Percentiles rank a stretch among this genome's conserved stretches.
phyloP scores from a whole-genome alignment of 2,329 filamentous ascomycete species.

The Aspergillus carbonarius region DNA sequence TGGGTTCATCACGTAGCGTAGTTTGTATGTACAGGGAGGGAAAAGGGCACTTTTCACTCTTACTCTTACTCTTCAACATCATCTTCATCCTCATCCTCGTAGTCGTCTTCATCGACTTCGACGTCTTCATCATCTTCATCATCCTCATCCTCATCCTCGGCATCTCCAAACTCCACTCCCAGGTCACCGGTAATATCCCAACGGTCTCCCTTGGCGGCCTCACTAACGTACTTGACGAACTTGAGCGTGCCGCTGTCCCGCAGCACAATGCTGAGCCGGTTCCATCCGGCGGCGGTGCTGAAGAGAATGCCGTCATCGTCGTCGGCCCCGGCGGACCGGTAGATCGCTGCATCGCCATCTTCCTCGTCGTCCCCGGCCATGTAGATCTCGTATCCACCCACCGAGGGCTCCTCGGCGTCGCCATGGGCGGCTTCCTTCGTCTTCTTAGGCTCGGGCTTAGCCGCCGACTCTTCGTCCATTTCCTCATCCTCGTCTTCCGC shows the following conservation, averaged over 20 bases:
- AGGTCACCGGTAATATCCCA: conserved; percentile 86
- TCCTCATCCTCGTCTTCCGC: conserved; percentile 49
- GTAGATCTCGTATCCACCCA: conserved; percentile 67
- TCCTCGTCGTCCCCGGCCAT: conserved; percentile 78
- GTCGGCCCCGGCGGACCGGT: conserved; percentile 63
- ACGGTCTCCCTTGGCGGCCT: conserved; percentile 77
- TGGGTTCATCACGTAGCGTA: not conserved
- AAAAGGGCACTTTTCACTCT: not conserved
- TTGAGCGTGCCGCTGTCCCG: conserved; percentile 81
- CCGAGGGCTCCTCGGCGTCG: conserved; percentile 35
- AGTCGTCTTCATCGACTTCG: conserved; percentile 12
- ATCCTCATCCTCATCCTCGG: conserved; percentile 40
- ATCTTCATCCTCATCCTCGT: conserved; percentile 6
- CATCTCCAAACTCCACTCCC: conserved; percentile 63
- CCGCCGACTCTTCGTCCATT: conserved; percentile 41
- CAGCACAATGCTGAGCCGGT: conserved; percentile 85
- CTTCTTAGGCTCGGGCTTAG: conserved; percentile 37
- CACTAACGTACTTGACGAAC: conserved; percentile 95
- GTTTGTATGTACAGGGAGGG: conserved; percentile 3
- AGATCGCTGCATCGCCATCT: conserved; percentile 72
- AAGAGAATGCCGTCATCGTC: conserved; percentile 77
- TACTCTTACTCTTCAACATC: conserved; percentile 8
- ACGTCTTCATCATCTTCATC: conserved; percentile 18
- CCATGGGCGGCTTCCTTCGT: conserved; percentile 26
- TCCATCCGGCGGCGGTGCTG: conserved; percentile 73